Percentiles rank a stretch among this genome's conserved stretches.
These are phyloP conservation scores for Dothistroma septosporum DNA, from an alignment of 2,329 filamentous ascomycete species.

Conservation along the genomic window DNA sequence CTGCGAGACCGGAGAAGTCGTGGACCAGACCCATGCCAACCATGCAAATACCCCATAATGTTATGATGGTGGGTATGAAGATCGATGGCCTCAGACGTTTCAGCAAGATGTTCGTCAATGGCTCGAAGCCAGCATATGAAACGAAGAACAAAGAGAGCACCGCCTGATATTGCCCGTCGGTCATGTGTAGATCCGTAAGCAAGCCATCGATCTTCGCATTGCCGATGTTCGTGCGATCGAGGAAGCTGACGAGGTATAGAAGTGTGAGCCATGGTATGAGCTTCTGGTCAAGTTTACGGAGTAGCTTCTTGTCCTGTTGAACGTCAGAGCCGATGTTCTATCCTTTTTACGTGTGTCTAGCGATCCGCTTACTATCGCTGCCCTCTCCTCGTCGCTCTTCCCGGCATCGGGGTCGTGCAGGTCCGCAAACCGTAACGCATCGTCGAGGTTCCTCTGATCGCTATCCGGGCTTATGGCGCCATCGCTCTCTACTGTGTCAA, in stretches of 20 bases:
- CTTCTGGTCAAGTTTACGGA: constrained; percentile 59
- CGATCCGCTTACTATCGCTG: constrained; percentile 52
- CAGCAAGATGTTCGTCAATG: constrained; percentile 71
- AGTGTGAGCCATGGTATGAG: constrained; percentile 66
- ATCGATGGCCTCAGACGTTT: constrained; percentile 70
- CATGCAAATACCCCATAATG: constrained; percentile 65
- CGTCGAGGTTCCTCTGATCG: constrained; percentile 12
- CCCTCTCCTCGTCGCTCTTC: constrained; percentile 59
- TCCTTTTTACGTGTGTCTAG: not conserved
- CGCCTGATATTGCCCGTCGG: constrained; percentile 61
- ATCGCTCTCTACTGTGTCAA: constrained; percentile 3
- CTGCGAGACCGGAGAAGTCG: constrained; percentile 19
- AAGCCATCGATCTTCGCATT: constrained; percentile 60
- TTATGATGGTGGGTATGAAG: constrained; percentile 73
- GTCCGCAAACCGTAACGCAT: constrained; percentile 4
- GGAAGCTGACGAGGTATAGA: constrained; percentile 69
- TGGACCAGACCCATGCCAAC: constrained; percentile 36
- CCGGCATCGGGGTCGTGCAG: constrained; percentile 58
- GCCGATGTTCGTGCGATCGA: constrained; percentile 70
- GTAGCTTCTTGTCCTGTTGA: constrained; percentile 56
- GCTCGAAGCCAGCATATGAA: constrained; percentile 76
- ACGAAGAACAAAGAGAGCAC: constrained; percentile 82
- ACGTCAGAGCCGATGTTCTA: constrained; percentile 4
- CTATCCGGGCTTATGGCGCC: constrained; percentile 6
- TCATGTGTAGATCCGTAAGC: constrained; percentile 57